phyloP scores from a whole-genome alignment of 2,329 filamentous ascomycete species.

The Coniochaeta sp. region DNA sequence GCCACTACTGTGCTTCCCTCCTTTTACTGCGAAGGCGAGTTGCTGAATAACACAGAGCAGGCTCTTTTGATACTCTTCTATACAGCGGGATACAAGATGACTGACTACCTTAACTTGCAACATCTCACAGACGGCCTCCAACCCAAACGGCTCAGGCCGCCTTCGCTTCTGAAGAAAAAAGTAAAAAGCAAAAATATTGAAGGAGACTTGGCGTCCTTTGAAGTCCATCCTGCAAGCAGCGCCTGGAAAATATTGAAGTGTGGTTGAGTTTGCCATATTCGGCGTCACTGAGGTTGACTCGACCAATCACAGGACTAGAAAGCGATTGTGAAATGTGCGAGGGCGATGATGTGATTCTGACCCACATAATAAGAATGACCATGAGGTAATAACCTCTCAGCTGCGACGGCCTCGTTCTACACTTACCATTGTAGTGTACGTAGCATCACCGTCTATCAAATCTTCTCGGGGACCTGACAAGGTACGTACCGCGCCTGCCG shows the following conservation, averaged over 20 bases:
- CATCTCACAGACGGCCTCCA: no score
- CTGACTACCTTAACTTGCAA: no score
- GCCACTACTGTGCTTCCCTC: no score
- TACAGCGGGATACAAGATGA: no score
- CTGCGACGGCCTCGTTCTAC: no score
- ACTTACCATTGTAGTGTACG: no score
- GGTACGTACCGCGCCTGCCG: neutral
- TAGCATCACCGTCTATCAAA: no score
- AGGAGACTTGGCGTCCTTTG: neutral
- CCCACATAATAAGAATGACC: neutral
- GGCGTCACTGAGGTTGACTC: neutral
- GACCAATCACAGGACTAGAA: neutral
- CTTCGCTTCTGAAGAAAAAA: neutral
- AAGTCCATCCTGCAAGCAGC: neutral
- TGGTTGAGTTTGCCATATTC: neutral
- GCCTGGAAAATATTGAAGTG: neutral
- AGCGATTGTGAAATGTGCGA: neutral
- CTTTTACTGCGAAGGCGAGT: no score
- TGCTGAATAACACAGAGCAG: no score
- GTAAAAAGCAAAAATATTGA: neutral
- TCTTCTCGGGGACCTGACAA: neutral
- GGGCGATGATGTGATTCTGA: slow-evolving; percentile 2
- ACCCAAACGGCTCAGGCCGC: no score
- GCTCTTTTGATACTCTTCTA: no score
- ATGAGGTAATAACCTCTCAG: neutral